Percentiles rank a stretch among this genome's conserved stretches.
These are phyloP conservation scores for Leishmania lainsoni DNA, from an alignment of 208 protist species.

Conservation along the genomic window DNA sequence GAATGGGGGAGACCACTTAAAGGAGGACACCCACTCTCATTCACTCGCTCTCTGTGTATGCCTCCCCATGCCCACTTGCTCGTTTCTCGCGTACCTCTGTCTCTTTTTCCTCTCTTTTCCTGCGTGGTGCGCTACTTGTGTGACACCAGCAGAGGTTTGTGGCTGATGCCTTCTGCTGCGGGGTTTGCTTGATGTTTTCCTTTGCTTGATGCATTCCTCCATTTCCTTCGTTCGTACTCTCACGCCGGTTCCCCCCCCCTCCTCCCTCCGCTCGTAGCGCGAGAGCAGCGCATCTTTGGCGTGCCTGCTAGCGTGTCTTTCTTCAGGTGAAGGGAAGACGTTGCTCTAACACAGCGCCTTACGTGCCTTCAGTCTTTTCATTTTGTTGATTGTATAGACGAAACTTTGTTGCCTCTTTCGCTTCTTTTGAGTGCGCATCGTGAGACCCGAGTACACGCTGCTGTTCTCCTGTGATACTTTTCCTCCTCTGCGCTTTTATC, in stretches of 20 bases:
- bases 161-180: too few species aligned
- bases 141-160: too few species aligned
- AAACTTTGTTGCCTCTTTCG: neutral
- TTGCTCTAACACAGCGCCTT: neutral
- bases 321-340: neutral
- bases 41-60: neutral
- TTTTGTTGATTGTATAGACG: neutral
- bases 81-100: neutral
- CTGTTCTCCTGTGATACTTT: neutral
- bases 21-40: neutral
- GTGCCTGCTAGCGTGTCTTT: neutral
- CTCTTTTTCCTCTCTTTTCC: neutral
- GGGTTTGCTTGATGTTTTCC: too few species aligned
- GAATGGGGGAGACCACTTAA: too few species aligned
- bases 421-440: neutral
- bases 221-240: neutral
- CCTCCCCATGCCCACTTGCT: neutral
- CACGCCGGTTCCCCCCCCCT: neutral
- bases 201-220: neutral
- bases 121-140: too few species aligned
- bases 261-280: neutral
- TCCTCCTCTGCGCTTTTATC: neutral
- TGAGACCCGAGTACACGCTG: neutral
- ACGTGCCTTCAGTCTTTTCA: neutral
- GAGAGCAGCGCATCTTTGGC: neutral